Evolutionary conservation across 2,329 filamentous ascomycete species (phyloP), one percentile per base, ranked within the genome.

Genomic region (Cercospora canescens): DNA sequence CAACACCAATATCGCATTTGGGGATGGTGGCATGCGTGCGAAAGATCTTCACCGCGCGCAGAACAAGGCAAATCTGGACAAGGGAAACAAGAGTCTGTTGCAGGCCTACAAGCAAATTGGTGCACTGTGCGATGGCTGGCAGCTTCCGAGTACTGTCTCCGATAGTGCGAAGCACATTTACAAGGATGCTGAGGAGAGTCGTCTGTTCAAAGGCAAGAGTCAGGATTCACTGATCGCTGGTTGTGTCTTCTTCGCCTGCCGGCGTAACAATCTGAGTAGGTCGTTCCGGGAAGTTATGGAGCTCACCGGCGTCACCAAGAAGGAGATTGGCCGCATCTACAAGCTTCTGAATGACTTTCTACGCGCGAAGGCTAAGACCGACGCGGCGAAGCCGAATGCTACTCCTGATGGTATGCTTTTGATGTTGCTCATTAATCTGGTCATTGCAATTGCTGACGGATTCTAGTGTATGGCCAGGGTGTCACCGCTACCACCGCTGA

Each of bases 231-330:
- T 99, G 72, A 94, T 98, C 71, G 95, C 95, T 5, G 93, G 94
- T 6, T 97, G 94, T 81, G 95, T 99, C 79, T 98, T 99, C 83
- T 94, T 99, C 74, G 93, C 95, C 45, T 98, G 94, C 78, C 93
- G 95, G 52, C 93, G 97, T 79, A 91, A 92, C 76, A 88, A 89
- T 68, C 90, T 94, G 32, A 90, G 92, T 4, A 91, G 95, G 71
- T 96, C 93, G 3, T 99, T 99, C 82, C 89, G 91, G 57, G 96
- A 99, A 79, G 95, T 99, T 74, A 96, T 92, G 81, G 90, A 93
- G 67, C 85, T 98, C 78, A 99, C 95, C 8, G 92, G 92, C 72
- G 94, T 99, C 30, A 90, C 91, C 67, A 97, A 98, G 84, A 98
- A 98, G 82, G 96, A 99, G 77, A 97, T 99, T 69, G 95, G 95